Percentiles rank a stretch among this genome's conserved stretches.
phyloP scores from a whole-genome alignment of 352 stramenopile genomes.

The Pythium volutum region DNA sequence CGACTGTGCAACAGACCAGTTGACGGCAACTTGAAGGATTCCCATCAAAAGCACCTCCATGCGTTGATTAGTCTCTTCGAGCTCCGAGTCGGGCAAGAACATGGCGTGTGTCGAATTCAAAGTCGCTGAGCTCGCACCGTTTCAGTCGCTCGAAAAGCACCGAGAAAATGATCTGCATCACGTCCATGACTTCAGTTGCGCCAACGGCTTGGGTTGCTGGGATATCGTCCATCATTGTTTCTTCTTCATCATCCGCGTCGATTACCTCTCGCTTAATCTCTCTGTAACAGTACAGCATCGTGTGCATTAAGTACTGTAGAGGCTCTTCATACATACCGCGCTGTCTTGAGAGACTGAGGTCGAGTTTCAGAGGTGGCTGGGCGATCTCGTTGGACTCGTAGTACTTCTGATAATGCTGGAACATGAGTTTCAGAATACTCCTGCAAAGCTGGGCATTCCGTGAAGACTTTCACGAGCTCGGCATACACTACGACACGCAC shows the following conservation, averaged over 20 bases:
- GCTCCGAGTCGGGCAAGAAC: constrained; percentile 26
- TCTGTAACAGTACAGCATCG: constrained; percentile 31
- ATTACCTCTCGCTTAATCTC: constrained; percentile 22
- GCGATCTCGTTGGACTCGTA: constrained; percentile 48
- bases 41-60: constrained; percentile 29
- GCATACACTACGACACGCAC: constrained; percentile 50
- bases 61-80: constrained; percentile 34
- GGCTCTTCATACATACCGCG: constrained; percentile 41
- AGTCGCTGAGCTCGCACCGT: constrained; percentile 40
- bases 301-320: constrained; percentile 38
- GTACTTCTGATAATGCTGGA: constrained; percentile 39
- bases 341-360: constrained; percentile 32
- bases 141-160: constrained; percentile 48
- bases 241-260: constrained; percentile 26
- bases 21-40: constrained; percentile 41
- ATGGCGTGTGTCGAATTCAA: constrained; percentile 49
- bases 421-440: constrained; percentile 47
- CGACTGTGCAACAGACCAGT: constrained; percentile 28
- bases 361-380: constrained; percentile 46
- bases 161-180: constrained; percentile 26
- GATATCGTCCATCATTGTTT: constrained; percentile 37
- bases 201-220: constrained; percentile 34
- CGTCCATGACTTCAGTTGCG: constrained; percentile 22
- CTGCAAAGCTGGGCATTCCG: constrained; percentile 39
- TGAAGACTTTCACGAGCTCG: constrained; percentile 40